These are phyloP conservation scores for Trichoderma breve DNA, from an alignment of 2,329 filamentous ascomycete species.

Conservation along the genomic window DNA sequence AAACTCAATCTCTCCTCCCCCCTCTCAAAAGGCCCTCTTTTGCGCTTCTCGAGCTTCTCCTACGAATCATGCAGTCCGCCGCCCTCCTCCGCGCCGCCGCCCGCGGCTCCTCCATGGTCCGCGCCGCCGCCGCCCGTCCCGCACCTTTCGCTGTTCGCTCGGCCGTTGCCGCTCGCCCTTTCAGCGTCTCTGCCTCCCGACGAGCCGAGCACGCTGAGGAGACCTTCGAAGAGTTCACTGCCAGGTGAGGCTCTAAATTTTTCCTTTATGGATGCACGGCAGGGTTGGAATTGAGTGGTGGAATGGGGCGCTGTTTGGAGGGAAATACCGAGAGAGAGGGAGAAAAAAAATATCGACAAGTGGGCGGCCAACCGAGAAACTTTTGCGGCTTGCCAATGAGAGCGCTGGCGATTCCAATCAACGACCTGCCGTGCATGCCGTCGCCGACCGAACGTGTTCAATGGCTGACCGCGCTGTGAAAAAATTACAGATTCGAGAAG, in stretches of 20 bases:
- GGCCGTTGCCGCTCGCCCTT: slow-evolving; percentile 51
- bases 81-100: slow-evolving; percentile 69
- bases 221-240: slow-evolving; percentile 98
- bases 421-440: neutral
- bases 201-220: slow-evolving; percentile 76
- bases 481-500: slow-evolving; percentile 82
- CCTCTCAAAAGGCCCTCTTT: slow-evolving; percentile 19
- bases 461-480: neutral
- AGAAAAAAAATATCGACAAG: neutral
- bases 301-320: neutral
- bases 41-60: slow-evolving; percentile 23
- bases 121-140: slow-evolving; percentile 59
- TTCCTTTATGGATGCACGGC: neutral
- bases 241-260: slow-evolving; percentile 68
- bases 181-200: slow-evolving; percentile 61
- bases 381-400: neutral
- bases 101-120: slow-evolving; percentile 65
- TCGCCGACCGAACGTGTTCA: neutral
- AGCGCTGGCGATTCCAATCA: slow-evolving; percentile 7
- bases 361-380: neutral
- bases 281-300: neutral
- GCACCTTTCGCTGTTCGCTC: slow-evolving; percentile 57
- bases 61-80: slow-evolving; percentile 58
- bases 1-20: slow-evolving; percentile 12
- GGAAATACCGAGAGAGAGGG: neutral